Evolutionary conservation across 768 basidiomycete species (phyloP).

Genomic region (Tricholoma matsutake): DNA sequence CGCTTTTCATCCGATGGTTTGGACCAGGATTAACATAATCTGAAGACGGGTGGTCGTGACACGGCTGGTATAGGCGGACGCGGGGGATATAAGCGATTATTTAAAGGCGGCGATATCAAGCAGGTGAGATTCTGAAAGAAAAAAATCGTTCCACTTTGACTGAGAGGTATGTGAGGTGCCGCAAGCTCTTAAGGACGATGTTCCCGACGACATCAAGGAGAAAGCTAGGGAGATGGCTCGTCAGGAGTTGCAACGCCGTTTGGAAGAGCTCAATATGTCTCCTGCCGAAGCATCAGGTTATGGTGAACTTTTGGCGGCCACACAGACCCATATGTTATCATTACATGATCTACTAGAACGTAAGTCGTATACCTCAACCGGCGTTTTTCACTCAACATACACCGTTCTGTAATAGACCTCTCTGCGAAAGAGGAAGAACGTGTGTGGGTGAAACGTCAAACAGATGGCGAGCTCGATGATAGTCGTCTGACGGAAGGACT

Average conservation of each 20-base stretch:
- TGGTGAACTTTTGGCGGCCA: conserved; percentile 46
- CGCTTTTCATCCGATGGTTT: not conserved
- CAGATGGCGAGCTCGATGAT: conserved; percentile 69
- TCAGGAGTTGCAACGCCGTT: conserved; percentile 54
- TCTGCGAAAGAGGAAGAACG: conserved; percentile 68
- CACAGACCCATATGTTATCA: conserved; percentile 58
- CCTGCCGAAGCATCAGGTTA: conserved; percentile 54
- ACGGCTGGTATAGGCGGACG: conserved; percentile 65
- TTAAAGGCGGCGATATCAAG: conserved; percentile 61
- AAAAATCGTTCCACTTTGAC: not conserved
- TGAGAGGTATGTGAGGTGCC: conserved; percentile 35
- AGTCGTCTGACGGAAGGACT: conserved; percentile 63
- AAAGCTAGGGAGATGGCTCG: conserved; percentile 65
- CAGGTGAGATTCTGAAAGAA: conserved; percentile 35
- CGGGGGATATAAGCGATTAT: conserved; percentile 66
- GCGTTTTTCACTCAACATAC: not conserved
- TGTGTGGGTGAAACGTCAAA: conserved; percentile 70
- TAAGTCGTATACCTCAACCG: conserved; percentile 28
- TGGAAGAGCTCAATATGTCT: conserved; percentile 65
- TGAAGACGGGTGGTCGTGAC: conserved; percentile 60
- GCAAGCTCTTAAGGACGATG: conserved; percentile 51
- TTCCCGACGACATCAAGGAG: conserved; percentile 60
- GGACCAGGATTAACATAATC: not conserved
- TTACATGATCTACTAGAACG: conserved; percentile 62
- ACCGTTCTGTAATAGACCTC: conserved; percentile 40